A percentile compares a stretch with the other conserved stretches of the same genome.
These are phyloP conservation scores for Barnettozyma californica DNA, from an alignment of 805 yeast species.

Conservation along the genomic window DNA sequence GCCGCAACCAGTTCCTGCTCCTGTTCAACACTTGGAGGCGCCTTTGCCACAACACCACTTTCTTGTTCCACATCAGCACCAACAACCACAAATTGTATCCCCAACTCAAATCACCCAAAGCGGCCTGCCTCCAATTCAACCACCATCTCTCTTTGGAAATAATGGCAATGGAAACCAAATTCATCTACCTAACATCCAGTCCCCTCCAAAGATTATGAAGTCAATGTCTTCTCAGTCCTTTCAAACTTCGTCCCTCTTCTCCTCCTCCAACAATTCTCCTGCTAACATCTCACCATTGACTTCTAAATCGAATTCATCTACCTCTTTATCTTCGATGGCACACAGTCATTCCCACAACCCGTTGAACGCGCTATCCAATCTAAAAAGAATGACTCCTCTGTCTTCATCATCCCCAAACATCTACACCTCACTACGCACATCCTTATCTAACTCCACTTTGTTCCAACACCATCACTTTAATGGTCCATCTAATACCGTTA, in stretches of 20 bases:
- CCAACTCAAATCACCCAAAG: constrained; percentile 5
- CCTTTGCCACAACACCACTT: neutral
- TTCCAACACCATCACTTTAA: constrained; percentile 18
- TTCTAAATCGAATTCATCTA: constrained; percentile 25
- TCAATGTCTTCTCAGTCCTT: constrained; percentile 22
- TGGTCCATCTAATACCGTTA: constrained; percentile 12
- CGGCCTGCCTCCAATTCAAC: constrained; percentile 1
- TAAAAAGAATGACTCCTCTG: constrained; percentile 39
- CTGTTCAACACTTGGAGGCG: neutral
- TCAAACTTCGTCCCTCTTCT: constrained; percentile 23
- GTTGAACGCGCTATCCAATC: constrained; percentile 20
- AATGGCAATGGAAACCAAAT: constrained; percentile 13
- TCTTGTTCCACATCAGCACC: constrained; percentile 6
- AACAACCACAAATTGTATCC: neutral
- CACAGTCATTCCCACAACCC: constrained; percentile 11
- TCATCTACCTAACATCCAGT: constrained; percentile 23
- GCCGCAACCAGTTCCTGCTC: constrained; percentile 5
- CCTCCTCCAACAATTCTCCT: constrained; percentile 21
- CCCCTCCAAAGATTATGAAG: constrained; percentile 27
- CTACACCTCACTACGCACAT: constrained; percentile 15
- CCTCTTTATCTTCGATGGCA: constrained; percentile 22
- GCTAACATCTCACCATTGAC: constrained; percentile 23
- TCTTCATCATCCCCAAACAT: constrained; percentile 9
- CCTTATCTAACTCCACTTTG: constrained; percentile 24
- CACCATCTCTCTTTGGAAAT: constrained; percentile 15